A percentile compares a stretch with the other conserved stretches of the same genome.
Conservation (phyloP, 2,329 filamentous ascomycete genomes). For the Fusarium torulosum region DNA sequence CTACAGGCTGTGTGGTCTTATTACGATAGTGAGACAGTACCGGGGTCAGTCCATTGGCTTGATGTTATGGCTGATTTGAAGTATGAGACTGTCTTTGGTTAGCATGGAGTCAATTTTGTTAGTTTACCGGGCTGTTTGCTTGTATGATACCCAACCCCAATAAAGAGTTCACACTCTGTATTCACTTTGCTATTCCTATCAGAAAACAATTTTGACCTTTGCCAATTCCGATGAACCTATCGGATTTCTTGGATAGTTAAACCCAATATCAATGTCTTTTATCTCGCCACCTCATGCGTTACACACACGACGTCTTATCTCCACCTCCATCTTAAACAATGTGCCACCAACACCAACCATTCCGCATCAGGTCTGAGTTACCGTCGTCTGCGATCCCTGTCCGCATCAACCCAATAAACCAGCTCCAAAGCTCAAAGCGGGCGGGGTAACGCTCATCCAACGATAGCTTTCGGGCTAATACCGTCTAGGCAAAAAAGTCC, state of each 20-base stretch:
- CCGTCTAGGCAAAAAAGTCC: slow-evolving; percentile 38
- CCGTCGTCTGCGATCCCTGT: slow-evolving; percentile 9
- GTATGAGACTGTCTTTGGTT: slow-evolving; percentile 39
- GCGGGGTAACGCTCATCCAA: slow-evolving; percentile 19
- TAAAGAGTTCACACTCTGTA: not conserved
- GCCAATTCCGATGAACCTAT: not conserved
- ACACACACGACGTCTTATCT: slow-evolving; percentile 28
- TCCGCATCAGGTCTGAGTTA: slow-evolving; percentile 37
- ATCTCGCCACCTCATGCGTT: not conserved
- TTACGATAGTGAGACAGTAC: slow-evolving; percentile 32
- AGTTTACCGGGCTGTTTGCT: not conserved
- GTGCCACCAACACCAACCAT: slow-evolving; percentile 10
- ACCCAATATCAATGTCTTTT: slow-evolving; percentile 17
- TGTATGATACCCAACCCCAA: not conserved
- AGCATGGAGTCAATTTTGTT: not conserved
- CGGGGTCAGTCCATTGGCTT: slow-evolving; percentile 27
- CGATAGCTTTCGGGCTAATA: slow-evolving; percentile 25
- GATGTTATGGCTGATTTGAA: slow-evolving; percentile 33
- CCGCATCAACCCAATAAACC: slow-evolving; percentile 18
- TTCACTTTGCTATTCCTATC: not conserved
- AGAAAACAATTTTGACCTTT: not conserved
- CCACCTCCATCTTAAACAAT: not conserved
- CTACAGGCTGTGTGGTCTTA: slow-evolving; percentile 33
- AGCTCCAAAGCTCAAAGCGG: slow-evolving; percentile 6
- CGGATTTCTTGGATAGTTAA: not conserved